These are phyloP conservation scores for Bipolaris oryzae DNA, from an alignment of 2,329 filamentous ascomycete genomes.

Conservation along the genomic window DNA sequence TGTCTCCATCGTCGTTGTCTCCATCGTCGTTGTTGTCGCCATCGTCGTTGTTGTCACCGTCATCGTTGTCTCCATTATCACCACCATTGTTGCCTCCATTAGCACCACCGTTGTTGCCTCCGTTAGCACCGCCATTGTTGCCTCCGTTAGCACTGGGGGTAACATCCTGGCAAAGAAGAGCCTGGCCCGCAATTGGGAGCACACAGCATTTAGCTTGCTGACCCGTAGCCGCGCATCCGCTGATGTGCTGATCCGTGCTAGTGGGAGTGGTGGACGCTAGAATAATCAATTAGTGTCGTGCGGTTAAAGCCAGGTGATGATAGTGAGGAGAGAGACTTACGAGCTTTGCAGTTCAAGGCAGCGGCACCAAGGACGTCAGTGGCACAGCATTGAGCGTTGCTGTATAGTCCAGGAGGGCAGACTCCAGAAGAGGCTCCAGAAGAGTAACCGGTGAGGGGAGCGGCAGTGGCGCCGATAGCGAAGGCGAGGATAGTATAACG, in stretches of 20 bases:
- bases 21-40: neutral
- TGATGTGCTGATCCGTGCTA: constrained; percentile 4
- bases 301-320: neutral
- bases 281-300: neutral
- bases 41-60: neutral
- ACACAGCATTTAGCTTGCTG: constrained; percentile 19
- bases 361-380: constrained; percentile 11
- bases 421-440: constrained; percentile 4
- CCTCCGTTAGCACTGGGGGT: constrained; percentile 2
- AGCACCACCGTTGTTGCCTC: neutral
- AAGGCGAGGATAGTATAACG: constrained; percentile 10
- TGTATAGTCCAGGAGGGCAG: constrained; percentile 10
- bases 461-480: constrained; percentile 6
- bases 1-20: neutral
- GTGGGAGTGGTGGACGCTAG: constrained; percentile 8
- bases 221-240: constrained; percentile 5
- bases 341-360: constrained; percentile 11
- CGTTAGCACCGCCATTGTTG: neutral
- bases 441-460: neutral
- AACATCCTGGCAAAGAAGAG: constrained; percentile 15
- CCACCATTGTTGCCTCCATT: neutral
- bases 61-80: neutral
- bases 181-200: constrained; percentile 12
- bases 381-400: constrained; percentile 17
- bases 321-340: constrained; percentile 6